Evolutionary conservation across 257 asterid genomes (phyloP).

Genomic region (Solanum raphanifolium): DNA sequence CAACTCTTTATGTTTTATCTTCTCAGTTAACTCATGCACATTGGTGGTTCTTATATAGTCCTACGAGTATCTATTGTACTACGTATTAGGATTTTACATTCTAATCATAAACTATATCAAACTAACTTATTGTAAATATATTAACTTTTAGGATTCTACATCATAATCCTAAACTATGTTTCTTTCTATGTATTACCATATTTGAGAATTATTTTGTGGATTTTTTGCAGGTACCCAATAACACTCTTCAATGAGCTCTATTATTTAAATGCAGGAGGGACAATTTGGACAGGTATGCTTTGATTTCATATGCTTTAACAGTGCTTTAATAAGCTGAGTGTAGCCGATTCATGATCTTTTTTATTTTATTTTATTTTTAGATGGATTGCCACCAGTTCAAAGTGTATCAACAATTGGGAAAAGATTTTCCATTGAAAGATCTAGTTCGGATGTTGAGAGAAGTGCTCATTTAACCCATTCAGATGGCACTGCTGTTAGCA

Average conservation of each 20-base stretch:
- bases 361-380: conserved; percentile 21
- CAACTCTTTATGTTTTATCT: neutral
- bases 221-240: conserved; percentile 65
- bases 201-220: conserved; percentile 10
- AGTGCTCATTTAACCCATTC: conserved; percentile 15
- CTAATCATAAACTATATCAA: neutral
- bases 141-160: neutral
- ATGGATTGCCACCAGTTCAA: conserved; percentile 77
- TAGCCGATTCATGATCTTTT: neutral
- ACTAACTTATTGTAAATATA: neutral
- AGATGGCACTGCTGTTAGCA: conserved; percentile 55
- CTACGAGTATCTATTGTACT: neutral
- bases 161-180: neutral
- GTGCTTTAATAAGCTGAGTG: neutral
- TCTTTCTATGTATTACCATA: neutral
- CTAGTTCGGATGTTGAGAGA: conserved; percentile 16
- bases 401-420: conserved; percentile 43
- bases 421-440: conserved; percentile 49
- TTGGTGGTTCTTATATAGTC: neutral
- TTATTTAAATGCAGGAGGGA: conserved; percentile 84
- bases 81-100: neutral
- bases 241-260: conserved; percentile 96
- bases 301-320: neutral
- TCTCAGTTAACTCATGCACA: neutral
- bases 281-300: conserved; percentile 85